These are phyloP conservation scores for Aureoboletus auriporus DNA, from an alignment of 768 basidiomycete species.

Conservation along the genomic window DNA sequence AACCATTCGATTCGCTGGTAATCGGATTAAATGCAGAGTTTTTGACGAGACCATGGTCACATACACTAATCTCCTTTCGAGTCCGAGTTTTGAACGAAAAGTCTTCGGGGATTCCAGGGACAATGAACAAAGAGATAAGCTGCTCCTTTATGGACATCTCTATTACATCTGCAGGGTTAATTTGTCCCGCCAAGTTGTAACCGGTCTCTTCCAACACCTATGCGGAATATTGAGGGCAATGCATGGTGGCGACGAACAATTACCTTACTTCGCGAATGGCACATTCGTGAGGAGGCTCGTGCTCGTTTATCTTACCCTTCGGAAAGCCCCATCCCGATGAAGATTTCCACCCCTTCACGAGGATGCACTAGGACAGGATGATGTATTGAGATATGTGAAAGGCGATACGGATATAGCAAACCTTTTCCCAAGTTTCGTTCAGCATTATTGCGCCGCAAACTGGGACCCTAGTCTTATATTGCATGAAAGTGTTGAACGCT, in stretches of 20 bases:
- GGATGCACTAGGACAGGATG: slow-evolving; percentile 62
- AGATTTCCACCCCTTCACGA: slow-evolving; percentile 98
- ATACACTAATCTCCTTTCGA: slow-evolving; percentile 95
- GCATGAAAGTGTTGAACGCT: slow-evolving; percentile 87
- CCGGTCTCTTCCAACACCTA: slow-evolving; percentile 98
- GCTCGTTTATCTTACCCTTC: slow-evolving; percentile 98
- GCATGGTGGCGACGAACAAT: background rate
- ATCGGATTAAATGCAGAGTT: slow-evolving; percentile 7
- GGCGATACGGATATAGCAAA: slow-evolving; percentile 28
- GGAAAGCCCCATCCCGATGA: slow-evolving; percentile 99
- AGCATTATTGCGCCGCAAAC: slow-evolving; percentile 98
- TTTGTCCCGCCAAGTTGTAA: slow-evolving; percentile 73
- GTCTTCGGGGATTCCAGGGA: slow-evolving; percentile 83
- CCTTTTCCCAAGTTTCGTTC: slow-evolving; percentile 91
- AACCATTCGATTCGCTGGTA: slow-evolving; percentile 96
- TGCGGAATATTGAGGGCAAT: slow-evolving; percentile 10
- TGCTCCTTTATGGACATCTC: slow-evolving; percentile 89
- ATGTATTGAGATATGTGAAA: slow-evolving; percentile 8
- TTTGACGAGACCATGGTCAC: slow-evolving; percentile 21
- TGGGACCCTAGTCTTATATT: slow-evolving; percentile 94
- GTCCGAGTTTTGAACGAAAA: slow-evolving; percentile 91
- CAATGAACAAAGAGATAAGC: slow-evolving; percentile 85
- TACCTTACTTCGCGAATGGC: slow-evolving; percentile 83
- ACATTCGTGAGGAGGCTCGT: slow-evolving; percentile 79
- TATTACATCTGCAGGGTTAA: slow-evolving; percentile 67